A percentile compares a stretch with the other conserved stretches of the same genome.
Evolutionary conservation across 2,329 filamentous ascomycete species (phyloP).

Genomic region (Colletotrichum tamarilloi): DNA sequence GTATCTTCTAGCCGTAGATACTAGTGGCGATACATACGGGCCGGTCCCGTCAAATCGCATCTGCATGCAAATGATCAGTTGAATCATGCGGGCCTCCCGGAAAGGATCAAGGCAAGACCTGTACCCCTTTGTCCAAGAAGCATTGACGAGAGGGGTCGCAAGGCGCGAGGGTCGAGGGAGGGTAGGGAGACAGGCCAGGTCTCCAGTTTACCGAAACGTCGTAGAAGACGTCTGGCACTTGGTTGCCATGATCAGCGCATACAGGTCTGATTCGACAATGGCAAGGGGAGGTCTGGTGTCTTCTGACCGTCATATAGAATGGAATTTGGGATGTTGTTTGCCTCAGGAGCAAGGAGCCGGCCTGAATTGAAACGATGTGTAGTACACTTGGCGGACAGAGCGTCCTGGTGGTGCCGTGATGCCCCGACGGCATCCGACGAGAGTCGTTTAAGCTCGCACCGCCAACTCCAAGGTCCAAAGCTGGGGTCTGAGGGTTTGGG

Average conservation of each 20-base stretch:
- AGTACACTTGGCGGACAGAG: conserved; percentile 22
- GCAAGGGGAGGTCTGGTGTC: neutral
- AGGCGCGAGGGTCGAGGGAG: neutral
- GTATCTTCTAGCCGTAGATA: neutral
- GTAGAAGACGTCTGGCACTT: conserved; percentile 9
- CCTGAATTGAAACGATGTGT: conserved; percentile 19
- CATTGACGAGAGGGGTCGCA: neutral
- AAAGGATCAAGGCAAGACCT: neutral
- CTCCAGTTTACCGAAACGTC: conserved; percentile 21
- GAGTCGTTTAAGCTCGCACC: conserved; percentile 13
- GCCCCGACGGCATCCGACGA: conserved; percentile 19
- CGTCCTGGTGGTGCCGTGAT: conserved; percentile 9
- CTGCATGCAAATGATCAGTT: conserved; percentile 16
- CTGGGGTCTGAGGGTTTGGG: conserved; percentile 21
- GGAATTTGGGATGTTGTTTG: conserved; percentile 6
- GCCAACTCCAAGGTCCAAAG: neutral
- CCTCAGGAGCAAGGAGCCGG: conserved; percentile 22
- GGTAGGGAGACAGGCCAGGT: neutral
- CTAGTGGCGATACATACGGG: conserved; percentile 8
- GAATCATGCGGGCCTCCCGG: conserved; percentile 16
- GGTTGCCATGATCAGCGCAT: conserved; percentile 4
- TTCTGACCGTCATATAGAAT: conserved; percentile 12
- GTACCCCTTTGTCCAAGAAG: neutral
- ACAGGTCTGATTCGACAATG: conserved; percentile 26
- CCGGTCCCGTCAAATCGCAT: conserved; percentile 6